phyloP scores from a whole-genome alignment of 768 basidiomycete species.

The Lanmaoa pseudosensibilis region DNA sequence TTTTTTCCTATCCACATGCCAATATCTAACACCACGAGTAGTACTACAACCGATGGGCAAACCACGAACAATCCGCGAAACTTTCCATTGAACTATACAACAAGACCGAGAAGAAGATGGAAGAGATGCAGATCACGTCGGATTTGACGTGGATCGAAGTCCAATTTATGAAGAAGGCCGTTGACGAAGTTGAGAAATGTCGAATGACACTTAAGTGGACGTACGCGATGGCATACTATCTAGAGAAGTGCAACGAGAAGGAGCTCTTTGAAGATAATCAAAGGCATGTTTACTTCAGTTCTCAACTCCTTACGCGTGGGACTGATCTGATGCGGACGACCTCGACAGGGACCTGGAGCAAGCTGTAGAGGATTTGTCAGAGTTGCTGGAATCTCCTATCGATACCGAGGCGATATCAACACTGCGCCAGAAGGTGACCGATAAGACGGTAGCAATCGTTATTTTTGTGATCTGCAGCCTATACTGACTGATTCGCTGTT shows the following conservation, averaged over 20 bases:
- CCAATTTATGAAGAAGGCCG: constrained; percentile 98
- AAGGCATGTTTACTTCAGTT: constrained; percentile 46
- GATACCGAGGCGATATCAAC: constrained; percentile 80
- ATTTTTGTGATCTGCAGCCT: background rate
- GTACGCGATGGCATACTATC: constrained; percentile 98
- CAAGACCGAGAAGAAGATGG: constrained; percentile 99
- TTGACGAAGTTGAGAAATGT: constrained; percentile 87
- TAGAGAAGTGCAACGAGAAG: constrained; percentile 87
- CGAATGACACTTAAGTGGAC: constrained; percentile 98
- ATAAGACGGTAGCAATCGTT: constrained; percentile 73
- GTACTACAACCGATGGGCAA: constrained; percentile 99
- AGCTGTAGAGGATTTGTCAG: constrained; percentile 94
- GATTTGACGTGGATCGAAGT: constrained; percentile 97
- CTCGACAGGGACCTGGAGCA: constrained; percentile 78
- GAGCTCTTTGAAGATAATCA: constrained; percentile 98
- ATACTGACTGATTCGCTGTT: background rate
- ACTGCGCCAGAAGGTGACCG: constrained; percentile 89
- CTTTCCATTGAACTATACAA: constrained; percentile 88
- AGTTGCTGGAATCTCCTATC: constrained; percentile 88
- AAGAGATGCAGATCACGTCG: constrained; percentile 95
- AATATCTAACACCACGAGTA: constrained; percentile 31
- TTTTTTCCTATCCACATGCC: background rate
- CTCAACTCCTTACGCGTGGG: background rate
- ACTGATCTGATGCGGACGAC: background rate
- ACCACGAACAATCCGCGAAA: constrained; percentile 99